Evolutionary conservation across 805 yeast species (phyloP), one percentile per base, ranked within the genome.

Genomic region (Yamadazyma ubonensis): DNA sequence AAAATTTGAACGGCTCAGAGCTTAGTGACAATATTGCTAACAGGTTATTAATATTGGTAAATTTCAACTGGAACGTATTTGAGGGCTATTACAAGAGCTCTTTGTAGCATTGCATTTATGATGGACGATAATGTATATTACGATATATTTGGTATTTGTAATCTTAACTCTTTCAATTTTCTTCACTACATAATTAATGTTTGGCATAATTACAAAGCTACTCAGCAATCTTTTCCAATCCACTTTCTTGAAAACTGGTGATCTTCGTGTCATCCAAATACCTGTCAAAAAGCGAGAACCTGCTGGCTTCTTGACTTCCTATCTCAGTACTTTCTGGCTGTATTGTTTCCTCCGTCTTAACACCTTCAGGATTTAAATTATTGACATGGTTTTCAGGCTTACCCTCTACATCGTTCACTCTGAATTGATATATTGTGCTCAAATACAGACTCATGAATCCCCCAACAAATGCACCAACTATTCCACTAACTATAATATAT

Each of bases 11-110:
- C 21, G 38, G 36, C 9, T 57, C 34, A 11, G 43, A 39, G 16
- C 6, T 19, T 27, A 37, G 25, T 33, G 73, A 71, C 34, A 71
- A 74, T 48, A 71, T 81, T 37, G 76, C 80, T 29, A 74, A 73
- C 38, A 76, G 86, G 50, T 65, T 84, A 37, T 73, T 80, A 43
- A 79, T 85, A 11, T 71, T 87, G 42, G 78, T 78, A 35, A 81
- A 79, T 43, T 83, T 87, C 64, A 95, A 87, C 60, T 83, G 89
- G 86, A 80, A 77, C 41, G 96, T 87, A 9, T 86, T 87, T 61
- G 89, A 86, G 22, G 72, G 73, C 30, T 80, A 81, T 62, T 87
- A 87, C 52, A 38, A 18, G 19, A 37, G 22, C 20, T 14, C 30
- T 32, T 21, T 32, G 12, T 27, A 27, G 30, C 30, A 27, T 27